Evolutionary conservation across 1,139 yeast genomes (phyloP), one percentile per base, ranked within the genome.

Genomic region (Pichia inconspicua): DNA sequence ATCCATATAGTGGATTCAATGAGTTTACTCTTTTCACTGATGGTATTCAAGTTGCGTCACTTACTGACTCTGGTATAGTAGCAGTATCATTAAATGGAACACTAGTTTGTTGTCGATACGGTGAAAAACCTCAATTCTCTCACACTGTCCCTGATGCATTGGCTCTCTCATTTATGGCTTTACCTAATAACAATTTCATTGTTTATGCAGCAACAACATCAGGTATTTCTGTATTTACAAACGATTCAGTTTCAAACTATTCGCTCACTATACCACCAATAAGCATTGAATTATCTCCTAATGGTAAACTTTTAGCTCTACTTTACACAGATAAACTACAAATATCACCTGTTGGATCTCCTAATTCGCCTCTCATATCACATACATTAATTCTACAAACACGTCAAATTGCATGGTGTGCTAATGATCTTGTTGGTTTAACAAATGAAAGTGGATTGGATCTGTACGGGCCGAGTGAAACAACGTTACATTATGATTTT

Each of bases 351-450:
- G 58, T 68, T 8, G 58, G 66, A 25, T 58, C 17, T 4, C 17
- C 45, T 9, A 14, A 43, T 9, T 34, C 41, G 22, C n/a, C 44
- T 5, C 25, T 52, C 12, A 35, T 64, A 47, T 57, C 63, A 3
- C 58, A 70, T 5, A 65, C 77, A 48, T 72, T 72, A 48, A 64
- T 70, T 1, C 60, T 69, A 54, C 66, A 43, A 22, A 72, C 59
- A 65, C 60, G 65, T 38, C 76, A 76, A 53, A 67, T 87, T 12
- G 74, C 73, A 51, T 90, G 97, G 97, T 86, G 96, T 64, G 88
- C 92, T 0, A 81, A 83, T 56, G 96, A 88, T 67, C 88, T 94
- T 0, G 80, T 89, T 1, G 81, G 80, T 0, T 57, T 79, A 32
- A 69, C 81, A 0, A 72, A 76, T 51, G 70, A 74, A 5, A 94